Conservation (phyloP, 2,329 filamentous ascomycete species). For the Chaetomium globosum region DNA sequence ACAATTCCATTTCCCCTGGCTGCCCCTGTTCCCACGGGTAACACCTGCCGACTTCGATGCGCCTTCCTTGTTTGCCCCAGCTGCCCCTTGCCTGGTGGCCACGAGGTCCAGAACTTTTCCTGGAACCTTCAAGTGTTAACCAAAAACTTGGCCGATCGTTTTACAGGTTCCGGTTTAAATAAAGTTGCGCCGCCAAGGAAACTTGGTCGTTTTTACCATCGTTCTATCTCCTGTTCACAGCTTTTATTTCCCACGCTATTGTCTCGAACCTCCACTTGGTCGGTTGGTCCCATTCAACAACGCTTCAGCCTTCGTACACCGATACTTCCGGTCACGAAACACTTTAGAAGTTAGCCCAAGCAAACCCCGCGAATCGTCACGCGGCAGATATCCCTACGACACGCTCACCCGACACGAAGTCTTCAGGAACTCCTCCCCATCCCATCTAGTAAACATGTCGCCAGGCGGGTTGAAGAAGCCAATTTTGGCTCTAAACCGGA, state of each 20-base stretch:
- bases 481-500: conserved; percentile 45
- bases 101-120: background rate
- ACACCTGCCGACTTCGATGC: background rate
- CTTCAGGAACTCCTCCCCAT: background rate
- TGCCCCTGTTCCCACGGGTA: conserved; percentile 4
- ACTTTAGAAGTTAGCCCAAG: background rate
- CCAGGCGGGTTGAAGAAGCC: conserved; percentile 43
- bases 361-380: background rate
- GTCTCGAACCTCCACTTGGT: background rate
- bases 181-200: background rate
- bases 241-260: conserved; percentile 4
- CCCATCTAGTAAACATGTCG: conserved; percentile 39
- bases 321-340: too few species aligned
- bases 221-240: background rate
- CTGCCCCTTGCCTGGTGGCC: background rate
- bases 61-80: background rate
- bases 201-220: background rate
- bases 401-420: background rate
- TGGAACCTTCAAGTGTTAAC: background rate
- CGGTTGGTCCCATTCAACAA: background rate
- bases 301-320: background rate
- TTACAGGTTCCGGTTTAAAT: background rate
- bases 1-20: background rate
- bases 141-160: background rate
- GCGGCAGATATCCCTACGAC: background rate